Evolutionary conservation across 2,329 filamentous ascomycete genomes (phyloP), one percentile per base, ranked within the genome.

Genomic region (Clonostachys byssicola): DNA sequence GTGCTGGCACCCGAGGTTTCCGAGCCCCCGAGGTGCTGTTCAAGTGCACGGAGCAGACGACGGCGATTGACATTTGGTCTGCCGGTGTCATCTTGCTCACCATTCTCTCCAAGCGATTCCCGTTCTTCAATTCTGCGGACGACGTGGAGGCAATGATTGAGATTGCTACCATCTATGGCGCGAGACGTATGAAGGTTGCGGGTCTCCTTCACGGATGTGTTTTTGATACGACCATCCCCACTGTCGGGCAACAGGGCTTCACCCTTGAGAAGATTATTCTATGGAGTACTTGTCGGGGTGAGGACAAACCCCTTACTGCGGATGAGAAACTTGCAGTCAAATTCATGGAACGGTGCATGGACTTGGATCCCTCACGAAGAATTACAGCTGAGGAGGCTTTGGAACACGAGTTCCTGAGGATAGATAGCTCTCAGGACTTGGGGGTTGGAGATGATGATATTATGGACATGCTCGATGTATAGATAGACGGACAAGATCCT

Each of bases 111-210:
- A 87, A 88, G 48, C 85, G 94, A 5, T 99, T 99, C 59, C 94
- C 94, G 2, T 99, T 99, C 69, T 99, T 99, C 77, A 96, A 99
- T 69, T 95, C 89, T 42, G 87, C 91, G n/a, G 94, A 99, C 64
- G 94, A 99, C 59, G 88, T 99, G 43, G 94, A 99, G 61, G 94
- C 94, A 45, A 87, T 96, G 79, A 92, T 99, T 55, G 94, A 99
- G 67, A 95, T 99, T 55, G 89, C 92, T 35, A 95, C 90, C 49
- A 95, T 99, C 51, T 96, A 97, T 63, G 94, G 94, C 44, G 78
- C 78, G 40, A 85, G 81, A 61, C 83, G 85, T 49, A 97, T 99
- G 92, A 88, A 86, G 60, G 74, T 81, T 34, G 88, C 87, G 4
- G 90, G 89, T 1, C 73, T 90, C 16, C 74, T 96, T 44, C 94